Evolutionary conservation across 805 yeast species (phyloP).

Genomic region (Brettanomyces sp.): DNA sequence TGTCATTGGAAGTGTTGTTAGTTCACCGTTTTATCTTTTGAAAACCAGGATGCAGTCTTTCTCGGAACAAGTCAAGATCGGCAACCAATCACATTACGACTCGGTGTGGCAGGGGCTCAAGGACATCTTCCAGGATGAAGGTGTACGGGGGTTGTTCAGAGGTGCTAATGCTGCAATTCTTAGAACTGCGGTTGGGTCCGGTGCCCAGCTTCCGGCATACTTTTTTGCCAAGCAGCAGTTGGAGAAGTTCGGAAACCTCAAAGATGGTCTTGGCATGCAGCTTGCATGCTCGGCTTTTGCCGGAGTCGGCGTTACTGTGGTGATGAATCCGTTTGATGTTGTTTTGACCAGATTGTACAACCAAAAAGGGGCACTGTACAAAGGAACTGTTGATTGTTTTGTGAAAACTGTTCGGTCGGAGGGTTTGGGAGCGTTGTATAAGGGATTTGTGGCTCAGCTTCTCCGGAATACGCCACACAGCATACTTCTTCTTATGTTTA

Average conservation of each 20-base stretch:
- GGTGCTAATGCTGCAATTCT: constrained; percentile 93
- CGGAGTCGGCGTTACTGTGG: constrained; percentile 88
- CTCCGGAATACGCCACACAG: constrained; percentile 94
- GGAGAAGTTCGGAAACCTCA: constrained; percentile 39
- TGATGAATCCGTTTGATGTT: constrained; percentile 98
- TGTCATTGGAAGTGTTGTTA: constrained; percentile 76
- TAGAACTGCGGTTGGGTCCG: constrained; percentile 92
- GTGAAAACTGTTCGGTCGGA: constrained; percentile 72
- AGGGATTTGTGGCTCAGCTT: constrained; percentile 91
- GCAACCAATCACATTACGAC: constrained; percentile 86
- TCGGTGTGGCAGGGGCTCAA: constrained; percentile 60
- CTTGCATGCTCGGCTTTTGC: constrained; percentile 65
- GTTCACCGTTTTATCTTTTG: constrained; percentile 86
- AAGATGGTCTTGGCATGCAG: constrained; percentile 63
- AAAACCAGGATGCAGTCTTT: constrained; percentile 97
- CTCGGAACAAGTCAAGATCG: constrained; percentile 56
- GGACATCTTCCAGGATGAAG: constrained; percentile 56
- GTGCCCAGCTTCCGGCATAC: constrained; percentile 90
- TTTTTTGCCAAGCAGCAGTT: constrained; percentile 63
- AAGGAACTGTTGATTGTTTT: constrained; percentile 84
- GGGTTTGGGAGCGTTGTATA: constrained; percentile 82
- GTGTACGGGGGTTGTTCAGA: constrained; percentile 68
- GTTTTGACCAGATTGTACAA: constrained; percentile 90
- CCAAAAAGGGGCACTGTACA: constrained; percentile 81
- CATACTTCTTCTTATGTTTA: constrained; percentile 76